Base-by-base conservation (phyloP, 768 basidiomycete genomes). In the Favolaschia claudopus region DNA sequence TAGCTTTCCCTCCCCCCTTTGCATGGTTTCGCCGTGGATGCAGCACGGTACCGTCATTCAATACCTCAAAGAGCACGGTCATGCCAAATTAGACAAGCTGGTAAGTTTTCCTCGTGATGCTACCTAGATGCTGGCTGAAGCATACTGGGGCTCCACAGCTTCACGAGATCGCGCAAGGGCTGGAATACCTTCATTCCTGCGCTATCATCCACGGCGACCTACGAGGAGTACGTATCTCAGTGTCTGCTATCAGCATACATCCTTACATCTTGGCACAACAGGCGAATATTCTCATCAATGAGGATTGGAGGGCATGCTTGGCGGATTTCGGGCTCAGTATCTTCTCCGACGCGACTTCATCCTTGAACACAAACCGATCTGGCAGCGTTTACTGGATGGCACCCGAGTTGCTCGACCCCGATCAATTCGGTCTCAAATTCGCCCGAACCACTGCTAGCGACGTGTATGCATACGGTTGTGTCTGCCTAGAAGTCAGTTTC, bases 41-140 rank as follows among this genome's bases (percentile, higher is more conserved):
- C 31, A 48, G 14, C 20, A 49, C 37, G 55, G 55, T 2, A 57
- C 24, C 8, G 46, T 49, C 13, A 15, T 34, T 13, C 7, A 33
- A 24, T 57, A 34, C 32, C 46, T 57, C 14, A 72, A 74, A 28
- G 38, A 31, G n/a, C 48, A 43, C 10, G 33, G 34, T 25, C 20
- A 37, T 37, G 12, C 33, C n/a, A 19, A 51, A 12, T 24, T 37
- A 12, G 49, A 36, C 15, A 37, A 20, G 15, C 24, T 51, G 22
- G 32, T 51, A 12, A 20, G 17, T 22, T 31, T 13, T 8, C 44
- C 12, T 22, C 44, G 13, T 15, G 7, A 7, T 46, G 15, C 25
- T 22, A 10, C 20, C 20, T 22, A 9, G 10, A 7, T 24, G 9
- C 31, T 28, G 20, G 12, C n/a, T 10, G n/a, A 10, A 27, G 8